Percentiles rank a stretch among this genome's conserved stretches.
phyloP scores from a whole-genome alignment of 1,139 yeast species.

The Kodamaea alishanica region DNA sequence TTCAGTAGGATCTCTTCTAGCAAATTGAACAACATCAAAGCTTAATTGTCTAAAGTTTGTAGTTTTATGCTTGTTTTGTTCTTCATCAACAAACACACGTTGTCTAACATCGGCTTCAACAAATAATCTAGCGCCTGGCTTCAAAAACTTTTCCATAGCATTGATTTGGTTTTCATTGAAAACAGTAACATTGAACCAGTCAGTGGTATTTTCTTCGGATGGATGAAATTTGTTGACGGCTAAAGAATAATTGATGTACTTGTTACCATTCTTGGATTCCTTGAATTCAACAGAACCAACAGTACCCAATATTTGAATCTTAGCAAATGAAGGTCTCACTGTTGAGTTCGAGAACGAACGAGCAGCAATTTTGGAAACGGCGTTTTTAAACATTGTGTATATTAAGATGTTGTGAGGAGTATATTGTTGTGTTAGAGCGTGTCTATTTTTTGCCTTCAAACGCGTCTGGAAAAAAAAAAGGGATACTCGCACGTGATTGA shows the following conservation, averaged over 20 bases:
- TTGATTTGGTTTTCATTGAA: conserved; percentile 39
- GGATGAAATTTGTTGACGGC: conserved; percentile 42
- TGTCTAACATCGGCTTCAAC: conserved; percentile 44
- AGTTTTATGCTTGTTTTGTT: conserved; percentile 30
- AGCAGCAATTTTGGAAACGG: too few species aligned
- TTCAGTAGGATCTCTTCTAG: conserved; percentile 24
- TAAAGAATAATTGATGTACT: conserved; percentile 40
- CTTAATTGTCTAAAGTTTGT: conserved; percentile 35
- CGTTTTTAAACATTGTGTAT: conserved; percentile 25
- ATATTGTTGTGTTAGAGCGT: too few species aligned
- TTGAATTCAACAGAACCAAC: conserved; percentile 38
- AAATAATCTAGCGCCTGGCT: conserved; percentile 40
- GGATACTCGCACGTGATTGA: too few species aligned
- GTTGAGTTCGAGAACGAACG: conserved; percentile 36
- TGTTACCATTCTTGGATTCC: conserved; percentile 38
- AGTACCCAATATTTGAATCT: conserved; percentile 41
- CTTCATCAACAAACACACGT: conserved; percentile 33
- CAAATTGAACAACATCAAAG: conserved; percentile 40
- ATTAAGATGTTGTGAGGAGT: too few species aligned
- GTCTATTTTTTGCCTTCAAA: too few species aligned
- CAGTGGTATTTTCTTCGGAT: conserved; percentile 32
- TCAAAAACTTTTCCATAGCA: conserved; percentile 38
- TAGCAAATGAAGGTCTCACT: conserved; percentile 36
- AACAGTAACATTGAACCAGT: conserved; percentile 43
- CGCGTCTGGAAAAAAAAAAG: too few species aligned